Conservation (phyloP, 2,329 filamentous ascomycete species). For the Stromatinia cepivora region DNA sequence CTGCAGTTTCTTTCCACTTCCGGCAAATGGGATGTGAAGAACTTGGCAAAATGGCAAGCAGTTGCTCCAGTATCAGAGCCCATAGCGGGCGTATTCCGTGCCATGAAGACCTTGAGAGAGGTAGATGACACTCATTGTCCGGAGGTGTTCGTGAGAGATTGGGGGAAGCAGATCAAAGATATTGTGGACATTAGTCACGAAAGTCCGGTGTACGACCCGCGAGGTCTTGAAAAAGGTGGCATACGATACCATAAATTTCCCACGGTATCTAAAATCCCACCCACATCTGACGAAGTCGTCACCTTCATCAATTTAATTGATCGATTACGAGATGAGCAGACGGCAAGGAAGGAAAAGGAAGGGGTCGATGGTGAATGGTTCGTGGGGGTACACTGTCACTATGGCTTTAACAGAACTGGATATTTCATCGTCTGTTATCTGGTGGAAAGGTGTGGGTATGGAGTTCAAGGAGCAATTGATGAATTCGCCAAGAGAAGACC, state of each 20-base stretch:
- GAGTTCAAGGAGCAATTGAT: conserved; percentile 74
- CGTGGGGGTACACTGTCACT: conserved; percentile 90
- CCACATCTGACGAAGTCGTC: conserved; percentile 54
- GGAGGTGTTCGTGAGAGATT: conserved; percentile 65
- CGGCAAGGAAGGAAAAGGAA: conserved; percentile 46
- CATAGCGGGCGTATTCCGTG: conserved; percentile 78
- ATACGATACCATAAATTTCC: conserved; percentile 83
- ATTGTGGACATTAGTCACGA: conserved; percentile 92
- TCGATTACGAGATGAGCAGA: conserved; percentile 57
- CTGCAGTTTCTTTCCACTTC: conserved; percentile 83
- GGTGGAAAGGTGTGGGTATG: conserved; percentile 74
- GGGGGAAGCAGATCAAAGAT: conserved; percentile 67
- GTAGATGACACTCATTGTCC: conserved; percentile 83
- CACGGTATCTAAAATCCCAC: conserved; percentile 88
- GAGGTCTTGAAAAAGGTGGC: conserved; percentile 63
- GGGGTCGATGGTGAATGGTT: conserved; percentile 47
- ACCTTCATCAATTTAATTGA: conserved; percentile 59
- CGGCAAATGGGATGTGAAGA: conserved; percentile 98
- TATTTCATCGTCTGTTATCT: conserved; percentile 89
- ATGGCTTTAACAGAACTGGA: conserved; percentile 88
- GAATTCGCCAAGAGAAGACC: conserved; percentile 71
- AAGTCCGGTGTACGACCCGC: conserved; percentile 83
- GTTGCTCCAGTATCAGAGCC: conserved; percentile 74
- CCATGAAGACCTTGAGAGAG: conserved; percentile 90
- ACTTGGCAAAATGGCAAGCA: conserved; percentile 85